phyloP scores from a whole-genome alignment of 108 stramenopile species.

The Pinguiococcus pyrenoidosus region DNA sequence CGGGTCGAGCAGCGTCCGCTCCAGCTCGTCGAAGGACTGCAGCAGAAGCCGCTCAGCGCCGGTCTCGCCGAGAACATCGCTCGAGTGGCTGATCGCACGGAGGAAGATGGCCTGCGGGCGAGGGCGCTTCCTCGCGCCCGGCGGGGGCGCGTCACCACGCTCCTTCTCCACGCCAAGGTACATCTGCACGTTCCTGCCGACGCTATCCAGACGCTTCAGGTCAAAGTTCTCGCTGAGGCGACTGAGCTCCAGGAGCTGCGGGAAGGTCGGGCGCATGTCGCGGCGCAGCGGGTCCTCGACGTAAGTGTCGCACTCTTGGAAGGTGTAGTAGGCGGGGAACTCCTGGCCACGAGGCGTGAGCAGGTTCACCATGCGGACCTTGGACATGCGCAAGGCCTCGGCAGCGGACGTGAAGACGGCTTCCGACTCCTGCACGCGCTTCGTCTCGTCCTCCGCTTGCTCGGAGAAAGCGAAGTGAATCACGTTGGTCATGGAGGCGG shows the following conservation, averaged over 20 bases:
- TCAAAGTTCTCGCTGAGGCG: constrained; percentile 64
- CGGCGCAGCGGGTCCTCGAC: constrained; percentile 73
- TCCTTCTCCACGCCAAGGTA: constrained; percentile 65
- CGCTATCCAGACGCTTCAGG: constrained; percentile 64
- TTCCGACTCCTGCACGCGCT: too few species aligned
- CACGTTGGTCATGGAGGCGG: too few species aligned
- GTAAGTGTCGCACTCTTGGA: constrained; percentile 43
- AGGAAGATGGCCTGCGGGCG: constrained; percentile 79
- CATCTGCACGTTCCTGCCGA: constrained; percentile 77
- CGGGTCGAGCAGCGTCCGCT: constrained; percentile 75
- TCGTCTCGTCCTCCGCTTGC: too few species aligned
- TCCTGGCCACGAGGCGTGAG: constrained; percentile 48
- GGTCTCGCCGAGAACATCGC: constrained; percentile 47
- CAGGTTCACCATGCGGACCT: constrained; percentile 54
- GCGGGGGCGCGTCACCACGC: constrained; percentile 24
- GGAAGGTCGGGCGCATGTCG: constrained; percentile 91
- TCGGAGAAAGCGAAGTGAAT: constrained; percentile 57
- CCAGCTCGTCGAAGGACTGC: constrained; percentile 84
- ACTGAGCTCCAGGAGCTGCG: constrained; percentile 74
- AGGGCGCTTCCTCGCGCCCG: constrained; percentile 49
- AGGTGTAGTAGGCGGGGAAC: constrained; percentile 66
- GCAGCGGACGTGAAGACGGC: not conserved
- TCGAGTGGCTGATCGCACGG: constrained; percentile 77
- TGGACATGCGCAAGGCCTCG: constrained; percentile 32
- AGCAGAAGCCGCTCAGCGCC: constrained; percentile 62